Evolutionary conservation across 2,329 filamentous ascomycete genomes (phyloP), one percentile per base, ranked within the genome.

Genomic region (Ceratocystis papillata): DNA sequence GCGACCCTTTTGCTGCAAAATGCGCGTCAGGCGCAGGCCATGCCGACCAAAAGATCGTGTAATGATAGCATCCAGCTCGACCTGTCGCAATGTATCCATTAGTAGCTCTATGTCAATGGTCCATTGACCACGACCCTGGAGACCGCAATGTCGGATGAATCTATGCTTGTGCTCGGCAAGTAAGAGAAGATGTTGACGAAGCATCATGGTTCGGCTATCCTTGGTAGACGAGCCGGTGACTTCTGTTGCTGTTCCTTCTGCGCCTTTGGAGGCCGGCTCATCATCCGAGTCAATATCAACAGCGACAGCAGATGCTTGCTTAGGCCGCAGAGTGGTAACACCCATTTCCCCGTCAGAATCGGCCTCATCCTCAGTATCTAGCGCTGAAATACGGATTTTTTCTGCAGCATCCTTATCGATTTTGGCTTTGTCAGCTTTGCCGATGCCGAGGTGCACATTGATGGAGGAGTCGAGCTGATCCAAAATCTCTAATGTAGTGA

Each of bases 1-100:
- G 73, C 94, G 96, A 64, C 94, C 94, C 73, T 92, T 90, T 67
- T 88, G 86, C 48, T 88, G 83, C 22, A 99, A 81, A 65, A 97
- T 90, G 22, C 90, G 87, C 22, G 91, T 83, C n/a, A 99, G 79
- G 7, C 93, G 88, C 20, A 93, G 81, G 0, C 90, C 90, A 60
- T 88, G 80, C 6, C 83, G 82, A 6, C 90, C 91, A 70, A 90
- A 91, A 1, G 85, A 84, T 64, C 90, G 84, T 69, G 88, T 83
- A 66, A 97, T 87, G 53, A 91, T 87, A 15, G 86, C 85, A 74
- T 96, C 90, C 37, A 97, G 79, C 73, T 96, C 90, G 5, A 83
- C 77, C 71, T 92, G 87, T 57, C 88, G 86, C 44, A 97, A 78
- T 63, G 82, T 81, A 55, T 84, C 80, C 63, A 90, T 80, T 3